Conservation (phyloP, 345 rosid species). For the Eucalyptus dawsonii region DNA sequence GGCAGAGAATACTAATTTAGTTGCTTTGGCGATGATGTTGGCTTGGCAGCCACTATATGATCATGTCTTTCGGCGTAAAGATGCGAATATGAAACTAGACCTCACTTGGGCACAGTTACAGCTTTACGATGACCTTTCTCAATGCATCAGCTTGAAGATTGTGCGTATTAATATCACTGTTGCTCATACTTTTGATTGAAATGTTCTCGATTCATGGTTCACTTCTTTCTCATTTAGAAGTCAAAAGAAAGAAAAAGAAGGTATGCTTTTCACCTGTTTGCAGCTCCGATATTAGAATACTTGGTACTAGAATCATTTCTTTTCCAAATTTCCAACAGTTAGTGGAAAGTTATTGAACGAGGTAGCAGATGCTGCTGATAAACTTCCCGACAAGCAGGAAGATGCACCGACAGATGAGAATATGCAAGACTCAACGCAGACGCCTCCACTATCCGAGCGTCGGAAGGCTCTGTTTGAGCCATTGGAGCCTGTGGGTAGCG, state of each 20-base stretch:
- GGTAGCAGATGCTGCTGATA: slow-evolving; percentile 18
- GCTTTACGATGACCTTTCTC: neutral
- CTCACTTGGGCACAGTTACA: neutral
- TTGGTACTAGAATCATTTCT: slow-evolving; percentile 25
- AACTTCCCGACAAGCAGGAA: slow-evolving; percentile 33
- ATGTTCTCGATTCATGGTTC: neutral
- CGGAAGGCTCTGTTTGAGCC: slow-evolving; percentile 89
- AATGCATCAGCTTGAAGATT: neutral
- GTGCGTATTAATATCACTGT: neutral
- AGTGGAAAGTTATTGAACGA: slow-evolving; percentile 32
- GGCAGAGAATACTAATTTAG: neutral
- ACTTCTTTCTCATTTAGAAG: neutral
- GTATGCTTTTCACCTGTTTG: neutral
- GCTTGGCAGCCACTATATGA: neutral
- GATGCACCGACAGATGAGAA: slow-evolving; percentile 23
- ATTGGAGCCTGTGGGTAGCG: slow-evolving; percentile 41
- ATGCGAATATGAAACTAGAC: neutral
- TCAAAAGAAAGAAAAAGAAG: neutral
- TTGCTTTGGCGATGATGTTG: neutral
- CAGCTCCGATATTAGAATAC: neutral
- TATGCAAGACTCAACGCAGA: slow-evolving; percentile 12
- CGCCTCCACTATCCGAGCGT: slow-evolving; percentile 47
- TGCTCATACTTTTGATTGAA: neutral
- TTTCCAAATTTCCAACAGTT: slow-evolving; percentile 35
- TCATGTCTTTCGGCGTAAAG: neutral